phyloP scores from a whole-genome alignment of 225 moss, liverwort and hornwort genomes.

The Takakia lepidozioides region DNA sequence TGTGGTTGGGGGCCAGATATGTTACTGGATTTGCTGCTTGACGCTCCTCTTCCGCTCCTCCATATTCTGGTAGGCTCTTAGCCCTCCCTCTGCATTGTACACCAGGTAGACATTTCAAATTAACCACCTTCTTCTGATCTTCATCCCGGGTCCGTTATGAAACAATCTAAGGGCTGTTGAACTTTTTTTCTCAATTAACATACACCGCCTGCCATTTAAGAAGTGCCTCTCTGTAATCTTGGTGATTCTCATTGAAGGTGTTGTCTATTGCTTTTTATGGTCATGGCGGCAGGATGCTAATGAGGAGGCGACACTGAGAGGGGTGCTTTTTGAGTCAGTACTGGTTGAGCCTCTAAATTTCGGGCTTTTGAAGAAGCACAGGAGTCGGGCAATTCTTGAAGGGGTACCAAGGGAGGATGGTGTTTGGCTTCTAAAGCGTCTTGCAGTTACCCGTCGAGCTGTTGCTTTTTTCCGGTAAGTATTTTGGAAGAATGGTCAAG shows the following conservation, averaged over 20 bases:
- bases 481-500: too few relatives aligned
- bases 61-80: conserved; percentile 8
- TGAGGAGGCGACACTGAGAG: conserved; percentile 32
- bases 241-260: not conserved
- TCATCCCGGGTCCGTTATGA: too few relatives aligned
- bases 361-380: conserved; percentile 6
- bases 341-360: conserved; percentile 19
- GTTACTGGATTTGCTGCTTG: conserved; percentile 35
- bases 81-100: not conserved
- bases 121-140: too few relatives aligned
- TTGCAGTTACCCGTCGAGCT: conserved; percentile 30
- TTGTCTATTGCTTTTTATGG: not conserved
- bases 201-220: too few relatives aligned
- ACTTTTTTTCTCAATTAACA: too few relatives aligned
- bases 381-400: conserved; percentile 3
- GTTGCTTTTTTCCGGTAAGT: conserved; percentile 22
- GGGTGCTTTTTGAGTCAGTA: conserved; percentile 26
- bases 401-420: conserved; percentile 11
- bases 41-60: conserved; percentile 15
- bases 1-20: not conserved
- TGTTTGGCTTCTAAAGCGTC: conserved; percentile 22
- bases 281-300: conserved; percentile 1
- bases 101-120: too few relatives aligned
- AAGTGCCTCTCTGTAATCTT: not conserved
- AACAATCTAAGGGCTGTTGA: too few relatives aligned